Conservation (phyloP, 1,139 yeast genomes). For the Yamadazyma songkhlaensis region DNA sequence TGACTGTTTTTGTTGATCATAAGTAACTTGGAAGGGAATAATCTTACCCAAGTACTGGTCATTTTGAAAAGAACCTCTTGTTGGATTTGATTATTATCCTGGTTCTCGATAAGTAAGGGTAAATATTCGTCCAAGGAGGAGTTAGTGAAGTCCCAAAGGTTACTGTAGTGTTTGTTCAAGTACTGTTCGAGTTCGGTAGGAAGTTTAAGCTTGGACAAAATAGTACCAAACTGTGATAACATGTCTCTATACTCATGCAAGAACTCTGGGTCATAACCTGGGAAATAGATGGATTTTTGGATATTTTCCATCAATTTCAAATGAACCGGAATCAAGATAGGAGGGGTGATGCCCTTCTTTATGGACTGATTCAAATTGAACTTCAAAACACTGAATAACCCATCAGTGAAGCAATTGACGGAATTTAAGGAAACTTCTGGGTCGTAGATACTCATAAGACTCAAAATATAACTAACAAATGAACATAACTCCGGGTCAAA, state of each 20-base stretch:
- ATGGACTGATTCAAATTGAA: conserved; percentile 25
- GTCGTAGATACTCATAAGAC: conserved; percentile 44
- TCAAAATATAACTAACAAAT: conserved; percentile 37
- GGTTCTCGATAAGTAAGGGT: conserved; percentile 25
- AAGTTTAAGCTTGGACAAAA: conserved; percentile 4
- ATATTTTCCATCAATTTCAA: conserved; percentile 38
- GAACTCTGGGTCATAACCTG: conserved; percentile 34
- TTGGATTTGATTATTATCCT: conserved; percentile 30
- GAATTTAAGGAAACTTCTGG: conserved; percentile 44
- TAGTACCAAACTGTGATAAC: conserved; percentile 21
- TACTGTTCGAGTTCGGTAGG: conserved; percentile 1
- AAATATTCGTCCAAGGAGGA: conserved; percentile 25
- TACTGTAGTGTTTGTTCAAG: conserved; percentile 19
- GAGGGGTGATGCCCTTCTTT: conserved; percentile 18
- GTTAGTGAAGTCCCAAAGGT: conserved; percentile 24
- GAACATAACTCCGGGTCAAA: conserved; percentile 35
- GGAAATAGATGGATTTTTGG: conserved; percentile 35
- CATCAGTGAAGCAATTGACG: conserved; percentile 41
- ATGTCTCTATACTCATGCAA: conserved; percentile 27
- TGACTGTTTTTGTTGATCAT: conserved; percentile 21
- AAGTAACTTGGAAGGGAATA: conserved; percentile 32
- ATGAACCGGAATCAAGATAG: conserved; percentile 30
- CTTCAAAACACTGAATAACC: conserved; percentile 36
- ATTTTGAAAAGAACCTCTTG: conserved; percentile 35
- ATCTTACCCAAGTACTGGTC: conserved; percentile 37